Percentiles rank a stretch among this genome's conserved stretches.
Conservation (phyloP, 2,329 filamentous ascomycete genomes). For the Teratosphaeria destructans region DNA sequence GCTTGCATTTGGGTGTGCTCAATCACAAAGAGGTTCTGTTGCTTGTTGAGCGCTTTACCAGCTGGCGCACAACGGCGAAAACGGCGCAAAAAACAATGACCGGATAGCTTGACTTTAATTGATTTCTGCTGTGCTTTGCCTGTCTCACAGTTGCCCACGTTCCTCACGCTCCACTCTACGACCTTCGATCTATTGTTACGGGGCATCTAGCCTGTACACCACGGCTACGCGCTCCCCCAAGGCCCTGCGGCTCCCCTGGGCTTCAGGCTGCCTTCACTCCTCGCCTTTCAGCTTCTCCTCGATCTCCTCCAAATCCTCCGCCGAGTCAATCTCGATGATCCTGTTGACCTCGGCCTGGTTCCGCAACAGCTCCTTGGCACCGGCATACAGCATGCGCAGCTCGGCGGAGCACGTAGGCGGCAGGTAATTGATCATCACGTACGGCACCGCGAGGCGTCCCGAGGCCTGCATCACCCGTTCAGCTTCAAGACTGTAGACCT, state of each 20-base stretch:
- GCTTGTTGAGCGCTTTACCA: background rate
- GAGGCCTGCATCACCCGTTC: constrained; percentile 47
- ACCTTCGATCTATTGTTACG: background rate
- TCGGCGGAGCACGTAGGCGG: constrained; percentile 83
- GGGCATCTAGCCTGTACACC: background rate
- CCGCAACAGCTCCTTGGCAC: constrained; percentile 90
- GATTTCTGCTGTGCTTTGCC: background rate
- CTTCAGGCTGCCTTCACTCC: constrained; percentile 15
- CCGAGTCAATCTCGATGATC: constrained; percentile 72
- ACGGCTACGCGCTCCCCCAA: too few relatives aligned
- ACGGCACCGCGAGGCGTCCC: constrained; percentile 78
- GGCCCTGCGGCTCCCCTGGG: too few relatives aligned
- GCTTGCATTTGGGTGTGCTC: constrained; percentile 1
- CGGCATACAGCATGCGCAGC: constrained; percentile 85
- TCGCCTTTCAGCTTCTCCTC: constrained; percentile 51
- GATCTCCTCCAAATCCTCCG: constrained; percentile 74
- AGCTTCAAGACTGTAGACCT: background rate
- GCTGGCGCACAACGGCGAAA: background rate
- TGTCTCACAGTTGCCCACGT: too few relatives aligned
- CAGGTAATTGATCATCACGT: constrained; percentile 90
- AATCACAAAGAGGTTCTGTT: background rate
- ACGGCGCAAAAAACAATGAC: background rate
- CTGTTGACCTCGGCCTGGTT: constrained; percentile 83
- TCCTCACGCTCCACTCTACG: too few relatives aligned
- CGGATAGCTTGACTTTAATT: background rate